These are phyloP conservation scores for Diplodia mutila DNA, from an alignment of 2,329 filamentous ascomycete genomes.

Conservation along the genomic window DNA sequence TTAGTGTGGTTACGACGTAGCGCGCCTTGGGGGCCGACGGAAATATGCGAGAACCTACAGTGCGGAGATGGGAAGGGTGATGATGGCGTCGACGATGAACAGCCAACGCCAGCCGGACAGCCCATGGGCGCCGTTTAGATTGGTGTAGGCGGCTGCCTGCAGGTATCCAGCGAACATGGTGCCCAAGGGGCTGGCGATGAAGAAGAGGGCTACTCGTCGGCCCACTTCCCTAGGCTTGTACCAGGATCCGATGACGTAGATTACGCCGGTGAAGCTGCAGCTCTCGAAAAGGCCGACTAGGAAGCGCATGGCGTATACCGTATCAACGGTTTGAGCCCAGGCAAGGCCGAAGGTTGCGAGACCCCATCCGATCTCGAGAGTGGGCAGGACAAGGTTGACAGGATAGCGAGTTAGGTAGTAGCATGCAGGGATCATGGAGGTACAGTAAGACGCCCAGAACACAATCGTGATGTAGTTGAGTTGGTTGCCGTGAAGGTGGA, in stretches of 20 bases:
- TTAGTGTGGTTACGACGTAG: background rate
- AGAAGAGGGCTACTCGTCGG: slow-evolving; percentile 40
- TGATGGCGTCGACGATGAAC: slow-evolving; percentile 41
- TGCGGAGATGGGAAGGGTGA: slow-evolving; percentile 45
- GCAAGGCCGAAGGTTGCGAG: slow-evolving; percentile 34
- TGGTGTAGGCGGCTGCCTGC: slow-evolving; percentile 39
- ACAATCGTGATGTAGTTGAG: slow-evolving; percentile 29
- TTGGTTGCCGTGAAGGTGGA: slow-evolving; percentile 28
- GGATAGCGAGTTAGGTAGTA: slow-evolving; percentile 41
- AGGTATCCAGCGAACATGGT: slow-evolving; percentile 43
- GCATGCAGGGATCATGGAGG: slow-evolving; percentile 47
- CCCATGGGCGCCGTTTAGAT: slow-evolving; percentile 35
- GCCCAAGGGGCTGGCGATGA: slow-evolving; percentile 37
- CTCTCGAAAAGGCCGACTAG: slow-evolving; percentile 40
- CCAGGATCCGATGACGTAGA: slow-evolving; percentile 49
- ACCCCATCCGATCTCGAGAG: slow-evolving; percentile 33
- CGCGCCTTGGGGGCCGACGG: no score
- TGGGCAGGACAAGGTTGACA: slow-evolving; percentile 33
- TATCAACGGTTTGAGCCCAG: slow-evolving; percentile 28
- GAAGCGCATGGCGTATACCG: slow-evolving; percentile 40
- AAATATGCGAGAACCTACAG: background rate
- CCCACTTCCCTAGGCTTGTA: slow-evolving; percentile 45
- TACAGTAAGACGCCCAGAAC: slow-evolving; percentile 47
- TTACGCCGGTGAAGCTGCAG: slow-evolving; percentile 41
- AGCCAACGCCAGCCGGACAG: slow-evolving; percentile 37